These are phyloP conservation scores for Phaeodactylum tricornutum DNA, from an alignment of 108 stramenopile species.

Conservation along the genomic window DNA sequence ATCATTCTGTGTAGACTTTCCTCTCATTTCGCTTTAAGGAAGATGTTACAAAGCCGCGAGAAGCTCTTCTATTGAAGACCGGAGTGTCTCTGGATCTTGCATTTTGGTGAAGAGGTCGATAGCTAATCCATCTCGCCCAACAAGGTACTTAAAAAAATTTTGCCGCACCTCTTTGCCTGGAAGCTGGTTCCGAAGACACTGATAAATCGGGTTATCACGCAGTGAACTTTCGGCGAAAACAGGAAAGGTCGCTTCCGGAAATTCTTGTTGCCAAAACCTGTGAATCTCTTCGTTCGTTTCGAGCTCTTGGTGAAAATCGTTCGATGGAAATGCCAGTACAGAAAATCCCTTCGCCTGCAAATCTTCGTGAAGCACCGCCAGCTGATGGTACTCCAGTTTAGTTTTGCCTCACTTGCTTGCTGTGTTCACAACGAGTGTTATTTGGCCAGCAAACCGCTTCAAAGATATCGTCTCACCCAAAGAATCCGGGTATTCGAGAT, in stretches of 20 bases:
- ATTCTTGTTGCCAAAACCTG: slow-evolving; percentile 39
- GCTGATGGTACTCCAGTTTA: slow-evolving; percentile 50
- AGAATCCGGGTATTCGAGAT: slow-evolving; percentile 30
- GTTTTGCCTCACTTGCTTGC: slow-evolving; percentile 79
- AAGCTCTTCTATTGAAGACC: too few relatives aligned
- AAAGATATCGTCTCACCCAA: slow-evolving; percentile 37
- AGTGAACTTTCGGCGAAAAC: slow-evolving; percentile 43
- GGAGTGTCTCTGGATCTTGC: slow-evolving; percentile 38
- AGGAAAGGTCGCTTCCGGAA: slow-evolving; percentile 50
- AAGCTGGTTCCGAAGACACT: slow-evolving; percentile 34
- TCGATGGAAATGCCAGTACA: slow-evolving; percentile 68
- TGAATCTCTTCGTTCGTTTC: slow-evolving; percentile 53
- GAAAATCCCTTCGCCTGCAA: slow-evolving; percentile 49
- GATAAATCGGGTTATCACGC: slow-evolving; percentile 45
- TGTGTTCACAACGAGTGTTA: slow-evolving; percentile 66
- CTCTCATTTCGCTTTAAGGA: too few relatives aligned
- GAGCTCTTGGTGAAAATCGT: slow-evolving; percentile 73
- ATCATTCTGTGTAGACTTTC: too few relatives aligned
- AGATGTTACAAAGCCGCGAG: too few relatives aligned
- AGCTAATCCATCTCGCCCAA: slow-evolving; percentile 50
- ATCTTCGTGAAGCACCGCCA: slow-evolving; percentile 16
- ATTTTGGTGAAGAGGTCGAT: slow-evolving; percentile 48
- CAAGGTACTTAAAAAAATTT: slow-evolving; percentile 79
- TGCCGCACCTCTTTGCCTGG: slow-evolving; percentile 28
- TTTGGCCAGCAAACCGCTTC: slow-evolving; percentile 38